Percentiles rank a stretch among this genome's conserved stretches.
Conservation (phyloP, 805 yeast genomes). For the Zygosaccharomyces rouxii region DNA sequence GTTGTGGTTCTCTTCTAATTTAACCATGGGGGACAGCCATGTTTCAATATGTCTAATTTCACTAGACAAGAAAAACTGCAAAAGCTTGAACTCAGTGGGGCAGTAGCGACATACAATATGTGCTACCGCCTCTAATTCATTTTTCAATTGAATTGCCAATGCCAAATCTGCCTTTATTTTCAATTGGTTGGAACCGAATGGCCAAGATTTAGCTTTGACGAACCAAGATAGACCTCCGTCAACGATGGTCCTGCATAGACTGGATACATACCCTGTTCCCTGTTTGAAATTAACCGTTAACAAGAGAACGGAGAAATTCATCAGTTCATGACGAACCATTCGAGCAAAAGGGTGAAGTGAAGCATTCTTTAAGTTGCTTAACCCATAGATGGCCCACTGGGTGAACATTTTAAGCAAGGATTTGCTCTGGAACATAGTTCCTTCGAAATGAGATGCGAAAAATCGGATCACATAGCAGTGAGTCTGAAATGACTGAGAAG, state of each 20-base stretch:
- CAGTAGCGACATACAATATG: constrained; percentile 25
- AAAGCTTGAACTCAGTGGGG: constrained; percentile 49
- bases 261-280: constrained; percentile 41
- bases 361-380: constrained; percentile 50
- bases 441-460: constrained; percentile 73
- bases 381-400: constrained; percentile 51
- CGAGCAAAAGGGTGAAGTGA: constrained; percentile 83
- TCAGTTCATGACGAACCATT: constrained; percentile 65
- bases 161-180: constrained; percentile 65
- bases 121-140: constrained; percentile 23
- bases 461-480: constrained; percentile 66
- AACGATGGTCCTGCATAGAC: constrained; percentile 46
- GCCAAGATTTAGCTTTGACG: constrained; percentile 54
- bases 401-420: constrained; percentile 69
- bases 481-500: constrained; percentile 52
- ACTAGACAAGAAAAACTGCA: constrained; percentile 63
- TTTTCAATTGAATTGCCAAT: constrained; percentile 48
- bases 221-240: constrained; percentile 81
- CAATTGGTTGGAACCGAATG: constrained; percentile 78
- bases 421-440: constrained; percentile 66
- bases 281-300: constrained; percentile 51
- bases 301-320: constrained; percentile 63
- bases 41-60: constrained; percentile 69
- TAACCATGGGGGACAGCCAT: constrained; percentile 56
- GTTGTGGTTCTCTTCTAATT: constrained; percentile 33